Evolutionary conservation across 2,329 filamentous ascomycete genomes (phyloP), one percentile per base, ranked within the genome.

Genomic region (Aspergillus calidoustus): DNA sequence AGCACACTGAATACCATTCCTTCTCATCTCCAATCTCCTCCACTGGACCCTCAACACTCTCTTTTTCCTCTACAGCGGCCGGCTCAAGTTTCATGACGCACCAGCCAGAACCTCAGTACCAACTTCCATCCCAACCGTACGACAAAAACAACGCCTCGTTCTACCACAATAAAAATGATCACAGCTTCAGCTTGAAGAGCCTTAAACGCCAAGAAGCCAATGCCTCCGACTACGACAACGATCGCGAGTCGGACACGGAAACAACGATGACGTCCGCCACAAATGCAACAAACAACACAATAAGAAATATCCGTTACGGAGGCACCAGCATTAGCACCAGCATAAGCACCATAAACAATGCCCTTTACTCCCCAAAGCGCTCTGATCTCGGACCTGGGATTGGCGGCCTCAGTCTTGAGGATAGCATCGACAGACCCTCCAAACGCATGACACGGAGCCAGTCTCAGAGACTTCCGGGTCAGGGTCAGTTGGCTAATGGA

Each of bases 371-470:
- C 11, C 74, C 74, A 7, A 68, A 67, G 52, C 71, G 72, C 4
- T 68, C 61, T 41, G 74, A 73, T 49, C 70, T 76, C n/a, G 72
- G 73, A 2, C 69, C 73, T 17, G 73, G 73, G 7, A 66, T 77
- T 7, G 69, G 71, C 1, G 69, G 73, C 0, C 61, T 77, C 23
- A 77, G 74, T 60, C 66, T 77, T 15, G 75, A 76, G 15, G 74
- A 77, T 60, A 47, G 46, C 7, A 11, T 23, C 30, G 48, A 41
- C 15, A 61, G 66, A 22, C 72, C 74, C 34, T 57, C 66, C 48
- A 72, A 73, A n/a, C 74, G 74, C 41, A 66, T 76, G 57, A 77
- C 75, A 3, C 70, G 74, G 28, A 77, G 75, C 63, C 75, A 77
- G 64, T 73, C 72, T 22, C 69, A 73, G 61, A 64, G 66, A 59